These are phyloP conservation scores for Aspergillus costaricaensis DNA, from an alignment of 2,329 filamentous ascomycete species.

Conservation along the genomic window DNA sequence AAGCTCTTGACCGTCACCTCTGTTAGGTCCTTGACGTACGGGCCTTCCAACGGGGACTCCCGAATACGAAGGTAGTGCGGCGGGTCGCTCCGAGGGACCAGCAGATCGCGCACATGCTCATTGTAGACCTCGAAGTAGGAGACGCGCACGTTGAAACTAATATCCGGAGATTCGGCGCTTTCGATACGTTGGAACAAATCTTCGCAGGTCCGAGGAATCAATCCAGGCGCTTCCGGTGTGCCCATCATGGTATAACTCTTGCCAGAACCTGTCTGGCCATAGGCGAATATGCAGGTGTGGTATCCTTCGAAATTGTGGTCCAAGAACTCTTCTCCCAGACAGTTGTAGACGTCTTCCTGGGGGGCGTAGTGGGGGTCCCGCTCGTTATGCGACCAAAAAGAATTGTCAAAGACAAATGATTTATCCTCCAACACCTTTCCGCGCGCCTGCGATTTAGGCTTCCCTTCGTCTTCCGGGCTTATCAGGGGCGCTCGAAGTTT, in stretches of 20 bases:
- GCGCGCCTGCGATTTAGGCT: conserved; percentile 64
- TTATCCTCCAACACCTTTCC: conserved; percentile 79
- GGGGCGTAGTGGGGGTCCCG: conserved; percentile 82
- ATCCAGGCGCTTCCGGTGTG: conserved; percentile 74
- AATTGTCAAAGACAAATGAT: conserved; percentile 93
- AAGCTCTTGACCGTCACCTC: conserved; percentile 89
- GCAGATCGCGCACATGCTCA: conserved; percentile 92
- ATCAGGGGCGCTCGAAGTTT: conserved; percentile 71
- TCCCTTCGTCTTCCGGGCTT: conserved; percentile 52
- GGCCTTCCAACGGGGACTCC: conserved; percentile 90
- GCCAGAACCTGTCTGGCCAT: conserved; percentile 94
- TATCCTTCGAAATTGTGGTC: conserved; percentile 99
- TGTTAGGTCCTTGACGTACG: conserved; percentile 94
- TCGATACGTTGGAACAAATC: conserved; percentile 95
- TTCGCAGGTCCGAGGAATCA: conserved; percentile 94
- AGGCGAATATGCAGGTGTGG: conserved; percentile 98
- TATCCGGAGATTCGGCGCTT: conserved; percentile 79
- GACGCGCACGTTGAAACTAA: conserved; percentile 95
- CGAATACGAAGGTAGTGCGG: conserved; percentile 96
- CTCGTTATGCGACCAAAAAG: conserved; percentile 91
- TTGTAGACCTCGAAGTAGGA: conserved; percentile 99
- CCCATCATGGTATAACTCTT: conserved; percentile 99
- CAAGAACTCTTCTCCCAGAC: conserved; percentile 91
- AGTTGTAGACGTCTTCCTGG: conserved; percentile 92
- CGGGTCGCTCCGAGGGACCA: conserved; percentile 75